These are phyloP conservation scores for Pleomassaria siparia DNA, from an alignment of 2,329 filamentous ascomycete species.

Conservation along the genomic window DNA sequence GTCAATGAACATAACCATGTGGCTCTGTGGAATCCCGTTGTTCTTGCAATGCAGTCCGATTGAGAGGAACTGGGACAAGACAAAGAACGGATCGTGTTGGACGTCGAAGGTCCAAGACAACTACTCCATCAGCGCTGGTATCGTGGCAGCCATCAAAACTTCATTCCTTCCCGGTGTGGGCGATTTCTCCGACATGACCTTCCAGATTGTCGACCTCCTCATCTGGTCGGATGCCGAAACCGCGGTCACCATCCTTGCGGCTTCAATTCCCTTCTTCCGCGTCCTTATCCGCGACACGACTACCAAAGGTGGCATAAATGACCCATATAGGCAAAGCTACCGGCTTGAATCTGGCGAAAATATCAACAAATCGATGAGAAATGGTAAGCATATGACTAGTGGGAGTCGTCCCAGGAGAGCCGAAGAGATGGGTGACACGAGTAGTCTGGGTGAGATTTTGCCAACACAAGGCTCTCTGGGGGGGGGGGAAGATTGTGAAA, in stretches of 20 bases:
- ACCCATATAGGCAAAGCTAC: conserved; percentile 7
- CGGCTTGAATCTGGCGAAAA: conserved; percentile 1
- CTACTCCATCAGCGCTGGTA: conserved; percentile 16
- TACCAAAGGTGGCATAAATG: not conserved
- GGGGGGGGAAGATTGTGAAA: conserved; percentile 7
- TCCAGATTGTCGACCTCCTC: conserved; percentile 11
- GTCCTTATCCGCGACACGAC: conserved; percentile 18
- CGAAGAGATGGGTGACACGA: conserved; percentile 13
- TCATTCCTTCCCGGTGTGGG: conserved; percentile 23
- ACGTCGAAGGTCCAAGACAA: conserved; percentile 5
- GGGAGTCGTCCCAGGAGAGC: not conserved
- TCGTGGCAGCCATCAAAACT: conserved; percentile 26
- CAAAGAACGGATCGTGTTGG: conserved; percentile 13
- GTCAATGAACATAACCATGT: conserved; percentile 13
- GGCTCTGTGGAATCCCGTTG: conserved; percentile 7
- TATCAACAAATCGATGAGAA: not conserved
- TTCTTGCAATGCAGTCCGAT: conserved; percentile 12
- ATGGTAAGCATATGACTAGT: not conserved
- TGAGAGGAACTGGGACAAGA: conserved; percentile 14
- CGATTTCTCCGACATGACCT: conserved; percentile 21
- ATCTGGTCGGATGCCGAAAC: conserved; percentile 32
- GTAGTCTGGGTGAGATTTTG: conserved; percentile 10
- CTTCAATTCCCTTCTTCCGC: conserved; percentile 29
- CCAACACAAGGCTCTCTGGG: too few species aligned
- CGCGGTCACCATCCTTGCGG: conserved; percentile 30